Evolutionary conservation across 1,284 basidiomycete genomes (phyloP).

Genomic region (Cryptococcus sp.): DNA sequence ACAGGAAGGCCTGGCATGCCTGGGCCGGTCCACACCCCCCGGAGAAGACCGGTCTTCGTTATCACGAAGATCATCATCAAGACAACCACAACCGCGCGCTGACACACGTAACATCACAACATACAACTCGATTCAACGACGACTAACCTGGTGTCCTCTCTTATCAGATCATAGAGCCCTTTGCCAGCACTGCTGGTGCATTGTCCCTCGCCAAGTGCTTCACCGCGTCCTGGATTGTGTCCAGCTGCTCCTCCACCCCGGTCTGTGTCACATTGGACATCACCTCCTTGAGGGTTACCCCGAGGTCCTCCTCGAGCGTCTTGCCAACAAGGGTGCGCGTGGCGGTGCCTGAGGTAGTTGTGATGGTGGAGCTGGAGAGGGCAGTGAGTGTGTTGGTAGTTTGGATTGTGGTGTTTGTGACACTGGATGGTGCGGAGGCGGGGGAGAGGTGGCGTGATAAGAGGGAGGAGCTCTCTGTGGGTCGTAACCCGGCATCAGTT

Average conservation of each 20-base stretch:
- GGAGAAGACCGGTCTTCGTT: no score
- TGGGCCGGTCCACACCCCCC: no score
- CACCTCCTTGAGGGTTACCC: conserved; percentile 33
- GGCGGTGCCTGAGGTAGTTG: conserved; percentile 5
- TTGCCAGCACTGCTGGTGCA: no score
- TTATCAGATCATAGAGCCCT: no score
- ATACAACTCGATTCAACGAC: no score
- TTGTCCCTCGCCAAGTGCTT: conserved; percentile 22
- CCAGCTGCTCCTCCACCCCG: conserved; percentile 36
- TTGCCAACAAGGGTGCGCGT: conserved; percentile 24
- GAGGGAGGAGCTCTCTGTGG: neutral
- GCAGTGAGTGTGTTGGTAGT: conserved; percentile 4
- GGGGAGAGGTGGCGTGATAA: conserved; percentile 14
- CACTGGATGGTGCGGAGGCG: neutral
- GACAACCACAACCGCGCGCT: no score
- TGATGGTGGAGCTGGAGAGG: conserved; percentile 6
- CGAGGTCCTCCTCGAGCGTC: conserved; percentile 32
- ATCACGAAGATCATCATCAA: no score
- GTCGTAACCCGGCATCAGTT: neutral
- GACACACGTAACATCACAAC: no score
- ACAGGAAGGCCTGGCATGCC: no score
- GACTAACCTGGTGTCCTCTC: no score
- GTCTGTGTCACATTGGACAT: conserved; percentile 43
- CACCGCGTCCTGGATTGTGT: conserved; percentile 28
- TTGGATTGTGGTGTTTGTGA: neutral